phyloP scores from a whole-genome alignment of 495 filamentous ascomycete species.

The Penicillium lividum region DNA sequence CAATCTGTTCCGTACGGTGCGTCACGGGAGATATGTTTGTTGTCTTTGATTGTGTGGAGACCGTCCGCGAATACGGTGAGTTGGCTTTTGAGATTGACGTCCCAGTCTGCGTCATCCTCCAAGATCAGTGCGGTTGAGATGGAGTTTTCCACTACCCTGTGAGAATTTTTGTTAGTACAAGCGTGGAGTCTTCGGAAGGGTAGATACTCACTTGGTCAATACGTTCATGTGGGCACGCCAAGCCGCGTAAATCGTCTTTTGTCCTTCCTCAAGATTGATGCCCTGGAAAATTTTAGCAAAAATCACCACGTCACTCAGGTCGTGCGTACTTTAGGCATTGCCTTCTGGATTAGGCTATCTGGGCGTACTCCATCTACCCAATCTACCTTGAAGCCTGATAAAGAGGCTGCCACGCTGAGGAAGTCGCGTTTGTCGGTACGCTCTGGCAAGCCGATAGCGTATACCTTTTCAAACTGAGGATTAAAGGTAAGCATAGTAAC shows the following conservation, averaged over 20 bases:
- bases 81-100: constrained; percentile 51
- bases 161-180: no score
- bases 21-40: constrained; percentile 31
- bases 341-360: constrained; percentile 25
- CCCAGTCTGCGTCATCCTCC: constrained; percentile 63
- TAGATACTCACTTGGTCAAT: background rate
- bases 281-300: constrained; percentile 8
- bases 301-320: background rate
- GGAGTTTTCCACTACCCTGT: constrained; percentile 41
- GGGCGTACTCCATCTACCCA: constrained; percentile 52
- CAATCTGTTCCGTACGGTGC: constrained; percentile 59
- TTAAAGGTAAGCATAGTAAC: background rate
- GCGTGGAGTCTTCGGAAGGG: background rate
- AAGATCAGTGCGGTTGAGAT: constrained; percentile 54
- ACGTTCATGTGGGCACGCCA: constrained; percentile 43
- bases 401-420: constrained; percentile 52
- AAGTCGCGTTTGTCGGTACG: constrained; percentile 65
- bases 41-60: constrained; percentile 27
- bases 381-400: constrained; percentile 53
- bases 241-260: constrained; percentile 20
- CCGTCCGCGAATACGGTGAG: constrained; percentile 48
- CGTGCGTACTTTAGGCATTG: constrained; percentile 22
- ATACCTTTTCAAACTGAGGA: constrained; percentile 41
- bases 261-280: constrained; percentile 3
- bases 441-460: constrained; percentile 61